Evolutionary conservation across 352 stramenopile genomes (phyloP), one percentile per base, ranked within the genome.

Genomic region (Globisporangium abappressorium): DNA sequence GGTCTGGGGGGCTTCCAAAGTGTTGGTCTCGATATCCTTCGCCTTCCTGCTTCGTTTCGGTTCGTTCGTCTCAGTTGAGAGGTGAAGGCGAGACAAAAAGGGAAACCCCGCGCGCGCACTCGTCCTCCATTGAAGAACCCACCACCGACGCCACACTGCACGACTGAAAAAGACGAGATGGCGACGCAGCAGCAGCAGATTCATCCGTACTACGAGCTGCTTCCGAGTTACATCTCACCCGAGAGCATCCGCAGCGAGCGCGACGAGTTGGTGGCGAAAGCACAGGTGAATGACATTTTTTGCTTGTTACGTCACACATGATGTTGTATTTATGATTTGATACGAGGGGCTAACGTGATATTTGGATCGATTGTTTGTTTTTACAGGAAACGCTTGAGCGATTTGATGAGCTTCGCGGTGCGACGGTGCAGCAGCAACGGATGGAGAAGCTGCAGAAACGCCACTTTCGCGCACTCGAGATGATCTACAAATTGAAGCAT

Each of bases 401-500:
- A 38, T 53, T 92, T 18, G 59, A 75, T 28, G 70, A 64, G 34
- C 63, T 89, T 12, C 57, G 66, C 0, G 65, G 66, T 28, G 70
- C 20, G 0, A 8, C 43, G n/a, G 28, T 57, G n/a, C 41, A 59
- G 14, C 46, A 49, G 2, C 28, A 34, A 7, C 54, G 43, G 3
- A 51, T 7, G 43, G 43, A 61, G 8, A n/a, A 34, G 28, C 69
- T 92, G 4, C 73, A 86, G 64, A 86, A 82, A 38, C 81, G 71
- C 30, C 85, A 93, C 59, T 90, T 92, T 54, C 83, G 81, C 57
- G 72, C 64, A 26, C 30, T 93, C 2, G 74, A 86, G 43, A 92
- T 75, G 54, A 72, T 87, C 22, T 86, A 83, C 73, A 80, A 82
- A 53, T 72, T 91, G 62, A 93, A 93, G 64, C 79, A 92, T 62